phyloP scores from a whole-genome alignment of 192 early-diverging fungal genomes.

The Podila clonocystis region DNA sequence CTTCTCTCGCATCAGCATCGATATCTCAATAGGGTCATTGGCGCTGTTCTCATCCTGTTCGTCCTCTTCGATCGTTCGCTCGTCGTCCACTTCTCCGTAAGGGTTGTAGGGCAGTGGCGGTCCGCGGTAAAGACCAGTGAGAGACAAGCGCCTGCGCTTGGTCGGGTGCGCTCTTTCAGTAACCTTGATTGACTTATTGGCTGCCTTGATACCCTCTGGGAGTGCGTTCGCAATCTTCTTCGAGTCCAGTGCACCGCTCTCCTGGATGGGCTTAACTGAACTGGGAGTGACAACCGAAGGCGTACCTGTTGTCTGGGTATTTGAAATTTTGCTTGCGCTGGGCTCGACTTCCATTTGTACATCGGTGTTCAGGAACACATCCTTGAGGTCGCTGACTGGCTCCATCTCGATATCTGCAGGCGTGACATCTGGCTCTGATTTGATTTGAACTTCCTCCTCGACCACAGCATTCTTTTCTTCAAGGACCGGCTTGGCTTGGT shows the following conservation, averaged over 20 bases:
- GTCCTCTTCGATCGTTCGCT: conserved; percentile 43
- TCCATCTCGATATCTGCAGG: conserved; percentile 6
- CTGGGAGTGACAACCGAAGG: neutral
- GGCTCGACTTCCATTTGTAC: conserved; percentile 31
- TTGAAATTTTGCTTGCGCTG: conserved; percentile 14
- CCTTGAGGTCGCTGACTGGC: conserved; percentile 7
- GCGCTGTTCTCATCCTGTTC: conserved; percentile 16
- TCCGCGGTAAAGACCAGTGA: conserved; percentile 25
- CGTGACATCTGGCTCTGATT: neutral
- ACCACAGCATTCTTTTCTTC: neutral
- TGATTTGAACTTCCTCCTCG: neutral
- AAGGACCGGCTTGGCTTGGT: too few relatives aligned
- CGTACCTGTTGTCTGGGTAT: conserved; percentile 13
- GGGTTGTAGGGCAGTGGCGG: conserved; percentile 43
- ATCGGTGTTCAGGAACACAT: conserved; percentile 17
- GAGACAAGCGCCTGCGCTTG: conserved; percentile 46
- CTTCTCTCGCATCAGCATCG: conserved; percentile 20
- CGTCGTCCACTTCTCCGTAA: conserved; percentile 44
- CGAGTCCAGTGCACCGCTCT: neutral
- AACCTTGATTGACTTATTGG: conserved; percentile 27
- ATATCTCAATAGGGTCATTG: conserved; percentile 25
- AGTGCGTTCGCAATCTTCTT: conserved; percentile 30
- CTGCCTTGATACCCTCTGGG: conserved; percentile 37
- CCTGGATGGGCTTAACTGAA: neutral
- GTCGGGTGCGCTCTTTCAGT: conserved; percentile 36